phyloP scores from a whole-genome alignment of 208 protist genomes.

The Porcisia hertigi region DNA sequence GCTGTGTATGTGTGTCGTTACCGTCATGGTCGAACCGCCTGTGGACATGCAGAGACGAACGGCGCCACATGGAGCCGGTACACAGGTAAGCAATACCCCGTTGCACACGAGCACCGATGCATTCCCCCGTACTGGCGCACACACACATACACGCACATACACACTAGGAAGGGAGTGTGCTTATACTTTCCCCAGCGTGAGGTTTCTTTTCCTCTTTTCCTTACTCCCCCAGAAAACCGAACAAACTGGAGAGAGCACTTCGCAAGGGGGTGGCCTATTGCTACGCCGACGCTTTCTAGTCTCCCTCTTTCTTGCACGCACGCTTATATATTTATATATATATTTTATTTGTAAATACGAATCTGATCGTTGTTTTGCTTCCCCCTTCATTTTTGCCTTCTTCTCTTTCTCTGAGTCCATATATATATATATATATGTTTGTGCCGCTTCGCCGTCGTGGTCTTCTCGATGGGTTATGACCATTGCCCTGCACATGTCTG shows the following conservation, averaged over 20 bases:
- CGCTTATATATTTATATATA: too few relatives aligned
- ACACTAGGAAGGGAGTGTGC: too few relatives aligned
- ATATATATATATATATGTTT: neutral
- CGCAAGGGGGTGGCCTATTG: too few relatives aligned
- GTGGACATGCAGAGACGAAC: neutral
- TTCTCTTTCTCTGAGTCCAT: neutral
- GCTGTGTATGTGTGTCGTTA: neutral
- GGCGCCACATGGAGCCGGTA: neutral
- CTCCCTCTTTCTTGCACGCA: too few relatives aligned
- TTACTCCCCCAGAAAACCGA: neutral
- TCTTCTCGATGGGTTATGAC: too few relatives aligned
- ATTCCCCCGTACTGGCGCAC: too few relatives aligned
- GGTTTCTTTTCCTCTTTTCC: neutral
- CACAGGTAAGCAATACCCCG: neutral
- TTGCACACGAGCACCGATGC: too few relatives aligned
- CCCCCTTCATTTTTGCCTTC: neutral
- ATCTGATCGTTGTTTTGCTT: neutral
- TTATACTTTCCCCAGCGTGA: too few relatives aligned
- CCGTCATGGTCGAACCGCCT: neutral
- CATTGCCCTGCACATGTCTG: neutral
- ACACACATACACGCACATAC: too few relatives aligned
- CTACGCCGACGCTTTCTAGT: too few relatives aligned
- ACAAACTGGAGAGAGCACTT: too few relatives aligned
- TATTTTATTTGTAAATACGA: neutral
- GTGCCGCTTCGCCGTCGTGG: too few relatives aligned